Evolutionary conservation across 2,329 filamentous ascomycete genomes (phyloP).

Genomic region (Verruconis gallopava): DNA sequence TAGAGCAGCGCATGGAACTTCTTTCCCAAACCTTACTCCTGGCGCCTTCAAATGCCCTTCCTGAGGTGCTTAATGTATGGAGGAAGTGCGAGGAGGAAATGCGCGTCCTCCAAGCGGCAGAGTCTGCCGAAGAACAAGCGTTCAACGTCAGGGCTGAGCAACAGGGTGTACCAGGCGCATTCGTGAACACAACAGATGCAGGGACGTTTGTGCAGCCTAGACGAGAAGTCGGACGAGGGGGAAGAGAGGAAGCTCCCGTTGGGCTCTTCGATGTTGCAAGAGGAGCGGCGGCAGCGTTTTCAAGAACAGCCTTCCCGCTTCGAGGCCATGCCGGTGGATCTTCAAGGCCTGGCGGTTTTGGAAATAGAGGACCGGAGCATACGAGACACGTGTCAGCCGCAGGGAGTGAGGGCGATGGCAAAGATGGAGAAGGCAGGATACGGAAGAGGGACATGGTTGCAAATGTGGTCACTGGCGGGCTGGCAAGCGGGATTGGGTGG

Average conservation of each 20-base stretch:
- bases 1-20: slow-evolving; percentile 73
- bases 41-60: slow-evolving; percentile 55
- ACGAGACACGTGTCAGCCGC: slow-evolving; percentile 15
- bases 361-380: slow-evolving; percentile 20
- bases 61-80: slow-evolving; percentile 64
- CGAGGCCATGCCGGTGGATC: slow-evolving; percentile 14
- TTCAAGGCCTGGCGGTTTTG: slow-evolving; percentile 11
- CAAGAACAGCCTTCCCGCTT: slow-evolving; percentile 34
- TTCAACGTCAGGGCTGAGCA: slow-evolving; percentile 47
- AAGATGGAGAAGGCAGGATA: slow-evolving; percentile 30
- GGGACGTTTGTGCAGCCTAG: slow-evolving; percentile 21
- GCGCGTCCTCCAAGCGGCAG: slow-evolving; percentile 50
- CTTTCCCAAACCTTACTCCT: slow-evolving; percentile 62
- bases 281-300: slow-evolving; percentile 35
- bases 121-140: slow-evolving; percentile 54
- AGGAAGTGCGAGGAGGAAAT: slow-evolving; percentile 68
- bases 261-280: slow-evolving; percentile 40
- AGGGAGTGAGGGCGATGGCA: slow-evolving; percentile 13
- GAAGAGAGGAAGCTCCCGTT: slow-evolving; percentile 36
- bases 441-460: slow-evolving; percentile 63
- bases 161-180: slow-evolving; percentile 30
- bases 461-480: slow-evolving; percentile 48
- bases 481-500: slow-evolving; percentile 52
- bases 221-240: slow-evolving; percentile 28
- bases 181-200: slow-evolving; percentile 22